Evolutionary conservation across 2,329 filamentous ascomycete species (phyloP).

Genomic region (Xylariaceae sp.): DNA sequence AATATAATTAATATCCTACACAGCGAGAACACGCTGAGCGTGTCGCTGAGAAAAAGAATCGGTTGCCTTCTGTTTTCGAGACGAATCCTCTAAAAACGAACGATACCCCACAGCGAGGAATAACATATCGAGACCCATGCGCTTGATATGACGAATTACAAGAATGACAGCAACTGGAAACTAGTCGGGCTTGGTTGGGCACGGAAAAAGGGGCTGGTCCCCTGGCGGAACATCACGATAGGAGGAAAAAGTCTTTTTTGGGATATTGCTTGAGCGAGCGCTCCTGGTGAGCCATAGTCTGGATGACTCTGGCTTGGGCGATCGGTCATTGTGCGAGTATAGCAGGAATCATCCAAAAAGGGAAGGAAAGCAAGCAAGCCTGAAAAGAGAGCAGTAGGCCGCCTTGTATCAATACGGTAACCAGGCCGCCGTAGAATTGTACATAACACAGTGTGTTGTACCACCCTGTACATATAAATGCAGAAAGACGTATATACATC

Average conservation of each 20-base stretch:
- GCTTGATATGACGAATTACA: conserved; percentile 2
- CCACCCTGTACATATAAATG: conserved; percentile 20
- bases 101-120: conserved; percentile 5
- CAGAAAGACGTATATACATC: conserved; percentile 16
- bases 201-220: conserved; percentile 13
- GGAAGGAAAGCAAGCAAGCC: not conserved
- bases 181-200: not conserved
- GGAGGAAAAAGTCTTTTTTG: not conserved
- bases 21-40: not conserved
- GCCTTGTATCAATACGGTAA: no score
- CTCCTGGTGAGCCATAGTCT: conserved; percentile 25
- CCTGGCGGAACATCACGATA: conserved; percentile 3
- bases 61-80: conserved; percentile 1
- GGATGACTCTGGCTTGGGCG: conserved; percentile 20
- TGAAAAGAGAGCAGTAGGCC: conserved; percentile 3
- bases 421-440: no score
- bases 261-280: conserved; percentile 5
- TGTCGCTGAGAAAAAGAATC: conserved; percentile 1
- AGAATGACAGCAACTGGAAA: not conserved
- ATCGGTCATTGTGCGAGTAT: conserved; percentile 1
- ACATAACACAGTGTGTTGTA: conserved; percentile 10
- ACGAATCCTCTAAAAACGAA: conserved; percentile 13
- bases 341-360: conserved; percentile 11
- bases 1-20: conserved; percentile 26
- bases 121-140: conserved; percentile 8